A percentile compares a stretch with the other conserved stretches of the same genome.
Conservation (phyloP, 1,284 basidiomycete genomes). For the Naganishia liquefaciens region DNA sequence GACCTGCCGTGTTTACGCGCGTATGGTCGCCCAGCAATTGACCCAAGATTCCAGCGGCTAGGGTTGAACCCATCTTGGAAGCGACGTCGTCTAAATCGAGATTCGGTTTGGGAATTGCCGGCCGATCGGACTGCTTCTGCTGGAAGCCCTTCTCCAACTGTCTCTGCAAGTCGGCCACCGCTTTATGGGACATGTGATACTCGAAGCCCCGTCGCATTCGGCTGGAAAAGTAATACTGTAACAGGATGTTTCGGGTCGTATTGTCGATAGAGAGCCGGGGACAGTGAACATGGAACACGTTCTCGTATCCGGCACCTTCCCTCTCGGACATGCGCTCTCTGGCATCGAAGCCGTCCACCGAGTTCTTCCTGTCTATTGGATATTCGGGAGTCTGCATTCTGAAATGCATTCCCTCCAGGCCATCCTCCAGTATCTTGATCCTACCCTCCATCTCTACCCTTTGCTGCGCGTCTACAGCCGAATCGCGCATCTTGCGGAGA, state of each 20-base stretch:
- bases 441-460: constrained; percentile 13
- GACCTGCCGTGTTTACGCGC: background rate
- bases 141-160: constrained; percentile 9
- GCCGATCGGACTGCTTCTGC: background rate
- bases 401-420: constrained; percentile 40
- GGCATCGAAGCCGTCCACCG: constrained; percentile 26
- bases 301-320: constrained; percentile 81
- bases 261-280: constrained; percentile 81
- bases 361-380: constrained; percentile 18
- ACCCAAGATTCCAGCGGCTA: constrained; percentile 19
- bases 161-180: constrained; percentile 10
- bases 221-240: constrained; percentile 87
- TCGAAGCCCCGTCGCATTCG: constrained; percentile 71
- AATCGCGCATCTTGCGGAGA: constrained; percentile 29
- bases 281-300: constrained; percentile 87
- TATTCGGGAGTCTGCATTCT: constrained; percentile 37
- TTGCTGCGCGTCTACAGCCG: background rate
- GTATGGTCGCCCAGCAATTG: constrained; percentile 19
- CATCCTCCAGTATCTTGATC: constrained; percentile 33
- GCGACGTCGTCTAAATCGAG: constrained; percentile 18
- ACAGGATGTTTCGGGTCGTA: constrained; percentile 74
- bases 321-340: constrained; percentile 55
- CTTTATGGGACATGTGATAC: constrained; percentile 79
- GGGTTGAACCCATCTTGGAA: constrained; percentile 10
- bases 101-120: constrained; percentile 5